Evolutionary conservation across 768 basidiomycete species (phyloP).

Genomic region (Suillus lakei): DNA sequence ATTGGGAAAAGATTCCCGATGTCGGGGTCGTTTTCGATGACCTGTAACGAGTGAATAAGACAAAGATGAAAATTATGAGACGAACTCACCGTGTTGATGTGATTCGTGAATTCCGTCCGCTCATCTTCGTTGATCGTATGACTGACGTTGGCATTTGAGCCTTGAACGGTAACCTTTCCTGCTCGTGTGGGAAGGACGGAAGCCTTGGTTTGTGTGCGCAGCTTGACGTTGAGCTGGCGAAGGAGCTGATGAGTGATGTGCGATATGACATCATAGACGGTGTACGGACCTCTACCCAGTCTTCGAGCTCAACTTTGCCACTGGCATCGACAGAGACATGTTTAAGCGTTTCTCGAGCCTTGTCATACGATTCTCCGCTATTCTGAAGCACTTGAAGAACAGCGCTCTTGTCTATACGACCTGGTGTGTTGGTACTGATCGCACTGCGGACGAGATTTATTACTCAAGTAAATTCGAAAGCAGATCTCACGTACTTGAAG

Average conservation of each 20-base stretch:
- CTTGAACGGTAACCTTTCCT: constrained; percentile 93
- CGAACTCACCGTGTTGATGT: constrained; percentile 88
- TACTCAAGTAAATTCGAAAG: constrained; percentile 3
- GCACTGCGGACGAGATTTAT: constrained; percentile 46
- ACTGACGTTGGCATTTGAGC: constrained; percentile 93
- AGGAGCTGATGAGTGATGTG: constrained; percentile 16
- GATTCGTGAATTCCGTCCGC: constrained; percentile 93
- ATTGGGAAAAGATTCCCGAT: constrained; percentile 85
- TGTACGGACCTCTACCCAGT: constrained; percentile 91
- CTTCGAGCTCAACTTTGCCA: constrained; percentile 95
- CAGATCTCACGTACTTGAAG: constrained; percentile 80
- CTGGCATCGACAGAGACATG: constrained; percentile 92
- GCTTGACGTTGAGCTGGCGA: constrained; percentile 78
- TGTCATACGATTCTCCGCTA: constrained; percentile 89
- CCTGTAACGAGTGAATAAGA: constrained; percentile 49
- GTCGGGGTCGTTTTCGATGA: constrained; percentile 90
- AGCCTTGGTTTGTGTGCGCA: constrained; percentile 54
- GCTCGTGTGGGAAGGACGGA: constrained; percentile 63
- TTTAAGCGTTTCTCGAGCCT: constrained; percentile 89
- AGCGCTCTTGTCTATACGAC: constrained; percentile 80
- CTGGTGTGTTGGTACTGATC: constrained; percentile 79
- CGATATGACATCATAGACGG: constrained; percentile 28
- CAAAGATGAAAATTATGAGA: background rate
- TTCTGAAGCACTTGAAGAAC: constrained; percentile 80
- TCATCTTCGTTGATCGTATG: constrained; percentile 99